A percentile compares a stretch with the other conserved stretches of the same genome.
Evolutionary conservation across 2,329 filamentous ascomycete species (phyloP).

Genomic region (Colletotrichum lindemuthianum): DNA sequence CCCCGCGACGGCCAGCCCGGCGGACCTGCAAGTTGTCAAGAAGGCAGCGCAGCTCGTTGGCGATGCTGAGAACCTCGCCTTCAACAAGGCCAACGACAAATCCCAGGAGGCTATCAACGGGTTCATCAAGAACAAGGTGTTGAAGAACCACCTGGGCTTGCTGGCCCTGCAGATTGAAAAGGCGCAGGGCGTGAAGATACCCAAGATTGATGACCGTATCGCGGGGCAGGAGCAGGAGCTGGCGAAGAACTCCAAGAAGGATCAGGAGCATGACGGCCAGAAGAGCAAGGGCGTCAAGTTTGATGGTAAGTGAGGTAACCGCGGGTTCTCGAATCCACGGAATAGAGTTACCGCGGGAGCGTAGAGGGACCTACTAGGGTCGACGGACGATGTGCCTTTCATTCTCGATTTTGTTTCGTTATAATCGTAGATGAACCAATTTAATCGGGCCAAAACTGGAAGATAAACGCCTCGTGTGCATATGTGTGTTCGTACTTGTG

Average conservation of each 20-base stretch:
- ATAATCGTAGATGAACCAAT: background rate
- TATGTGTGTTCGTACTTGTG: too few relatives aligned
- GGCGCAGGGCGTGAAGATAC: conserved; percentile 56
- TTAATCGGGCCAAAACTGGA: background rate
- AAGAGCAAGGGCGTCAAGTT: conserved; percentile 50
- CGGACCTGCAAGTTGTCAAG: conserved; percentile 11
- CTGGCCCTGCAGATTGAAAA: conserved; percentile 57
- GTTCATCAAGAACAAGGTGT: conserved; percentile 66
- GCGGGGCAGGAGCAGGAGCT: conserved; percentile 58
- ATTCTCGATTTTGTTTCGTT: background rate
- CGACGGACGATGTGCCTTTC: background rate
- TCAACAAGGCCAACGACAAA: background rate
- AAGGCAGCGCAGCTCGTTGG: conserved; percentile 2
- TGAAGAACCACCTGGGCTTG: conserved; percentile 64
- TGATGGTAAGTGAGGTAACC: background rate
- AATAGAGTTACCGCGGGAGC: background rate
- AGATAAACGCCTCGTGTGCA: too few relatives aligned
- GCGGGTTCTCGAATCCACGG: background rate
- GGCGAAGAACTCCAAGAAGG: conserved; percentile 58
- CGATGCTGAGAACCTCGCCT: conserved; percentile 11
- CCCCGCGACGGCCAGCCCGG: conserved; percentile 1
- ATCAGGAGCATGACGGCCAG: conserved; percentile 46
- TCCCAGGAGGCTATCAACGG: conserved; percentile 5
- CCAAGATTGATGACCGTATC: conserved; percentile 49
- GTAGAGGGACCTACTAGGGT: background rate